phyloP scores from a whole-genome alignment of 1,139 yeast genomes.

The Debaryomyces subglobosus region DNA sequence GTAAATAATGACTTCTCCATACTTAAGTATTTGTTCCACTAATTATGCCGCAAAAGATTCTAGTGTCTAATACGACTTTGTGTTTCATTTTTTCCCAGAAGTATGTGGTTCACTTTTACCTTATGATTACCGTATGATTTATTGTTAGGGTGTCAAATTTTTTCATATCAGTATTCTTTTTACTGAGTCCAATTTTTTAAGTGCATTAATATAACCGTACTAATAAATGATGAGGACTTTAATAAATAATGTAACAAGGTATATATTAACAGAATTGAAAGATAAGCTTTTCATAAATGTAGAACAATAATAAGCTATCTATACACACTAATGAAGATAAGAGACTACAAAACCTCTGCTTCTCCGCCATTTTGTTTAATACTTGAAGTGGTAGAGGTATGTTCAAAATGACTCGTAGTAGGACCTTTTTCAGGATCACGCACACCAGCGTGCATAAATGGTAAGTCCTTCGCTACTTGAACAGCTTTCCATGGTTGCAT shows the following conservation, averaged over 20 bases:
- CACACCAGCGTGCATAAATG: conserved; percentile 24
- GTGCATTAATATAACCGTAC: no score
- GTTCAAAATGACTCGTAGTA: conserved; percentile 18
- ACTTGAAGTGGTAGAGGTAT: not conserved
- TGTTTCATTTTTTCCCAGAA: not conserved
- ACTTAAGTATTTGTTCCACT: not conserved
- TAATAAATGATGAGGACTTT: not conserved
- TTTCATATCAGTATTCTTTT: no score
- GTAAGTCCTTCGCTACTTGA: conserved; percentile 37
- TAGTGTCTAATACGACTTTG: not conserved
- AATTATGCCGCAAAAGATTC: not conserved
- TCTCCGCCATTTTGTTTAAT: not conserved
- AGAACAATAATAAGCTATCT: not conserved
- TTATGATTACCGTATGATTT: no score
- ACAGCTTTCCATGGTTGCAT: conserved; percentile 43
- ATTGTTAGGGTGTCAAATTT: no score
- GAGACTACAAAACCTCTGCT: not conserved
- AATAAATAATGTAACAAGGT: not conserved
- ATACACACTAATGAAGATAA: not conserved
- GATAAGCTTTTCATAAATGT: not conserved
- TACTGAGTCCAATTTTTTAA: no score
- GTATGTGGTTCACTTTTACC: no score
- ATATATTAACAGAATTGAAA: not conserved
- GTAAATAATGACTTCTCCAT: not conserved
- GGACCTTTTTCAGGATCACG: conserved; percentile 1